Evolutionary conservation across 306 rosid species (phyloP), one percentile per base, ranked within the genome.

Genomic region (Trifolium subterraneum): DNA sequence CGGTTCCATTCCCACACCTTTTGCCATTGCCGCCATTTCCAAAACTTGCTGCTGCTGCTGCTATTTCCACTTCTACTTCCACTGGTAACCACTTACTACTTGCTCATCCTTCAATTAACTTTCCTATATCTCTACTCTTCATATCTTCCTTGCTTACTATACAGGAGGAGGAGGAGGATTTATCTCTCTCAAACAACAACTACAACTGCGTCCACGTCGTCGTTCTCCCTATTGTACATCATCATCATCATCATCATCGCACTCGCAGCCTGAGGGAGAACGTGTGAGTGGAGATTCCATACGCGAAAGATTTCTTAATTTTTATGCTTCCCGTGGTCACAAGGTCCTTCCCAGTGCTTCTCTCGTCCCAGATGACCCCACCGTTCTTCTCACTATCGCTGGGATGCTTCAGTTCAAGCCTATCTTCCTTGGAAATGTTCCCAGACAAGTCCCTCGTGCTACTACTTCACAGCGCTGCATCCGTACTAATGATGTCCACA

Each of bases 331-430:
- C 67, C 89, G 97, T 15, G 91, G 87, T 70, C 97, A 91, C 86
- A 86, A 86, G 75, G 74, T 91, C 68, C 96, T 94, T 83, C 96
- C 96, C 27, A 90, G 98, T 80, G 70, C 97, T 47, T 94, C 98
- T 83, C 86, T 94, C 47, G 92, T 94, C 56, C 96, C 98, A 10
- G 96, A 94, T 79, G 96, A 89, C 65, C 96, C 98, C 56, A 90
- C 98, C 0, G 98, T 91, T 80, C 87, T 90, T 18, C 85, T 94
- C 70, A 94, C 97, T n/a, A 91, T 94, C 63, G 98, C 97, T 33
- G 96, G 98, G 39, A 94, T 94, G 98, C 96, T 94, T 85, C 97
- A 94, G 77, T 94, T 91, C 81, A 94, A 94, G 74, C 97, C 94
- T 52, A 87, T 88, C 72, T 94, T 94, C 78, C 92, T 94, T 6